A percentile compares a stretch with the other conserved stretches of the same genome.
These are phyloP conservation scores for Globisporangium polare DNA, from an alignment of 352 stramenopile species.

Conservation along the genomic window DNA sequence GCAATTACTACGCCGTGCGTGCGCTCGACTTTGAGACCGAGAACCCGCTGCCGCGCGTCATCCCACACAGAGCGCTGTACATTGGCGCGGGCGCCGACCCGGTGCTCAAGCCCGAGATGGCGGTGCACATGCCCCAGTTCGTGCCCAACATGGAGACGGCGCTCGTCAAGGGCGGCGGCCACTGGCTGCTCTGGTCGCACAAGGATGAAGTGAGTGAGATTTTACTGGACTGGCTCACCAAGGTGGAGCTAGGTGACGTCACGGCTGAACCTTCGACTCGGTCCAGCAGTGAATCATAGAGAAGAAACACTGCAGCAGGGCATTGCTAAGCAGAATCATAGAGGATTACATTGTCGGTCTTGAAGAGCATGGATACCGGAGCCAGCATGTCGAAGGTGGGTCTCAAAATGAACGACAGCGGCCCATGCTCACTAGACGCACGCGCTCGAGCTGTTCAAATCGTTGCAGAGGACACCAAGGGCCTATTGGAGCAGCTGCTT, in stretches of 20 bases:
- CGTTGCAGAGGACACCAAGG: not conserved
- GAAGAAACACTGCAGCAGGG: too few relatives aligned
- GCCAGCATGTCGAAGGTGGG: not conserved
- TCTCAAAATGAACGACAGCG: not conserved
- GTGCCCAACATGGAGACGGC: constrained; percentile 11
- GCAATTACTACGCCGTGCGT: constrained; percentile 36
- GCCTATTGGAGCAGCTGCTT: not conserved
- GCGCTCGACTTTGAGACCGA: constrained; percentile 43
- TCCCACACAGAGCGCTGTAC: constrained; percentile 40
- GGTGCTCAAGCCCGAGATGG: constrained; percentile 45
- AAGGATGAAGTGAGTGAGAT: constrained; percentile 9
- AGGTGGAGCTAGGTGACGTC: not conserved
- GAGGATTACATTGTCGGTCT: too few relatives aligned
- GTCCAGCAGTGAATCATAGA: too few relatives aligned
- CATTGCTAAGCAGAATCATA: too few relatives aligned
- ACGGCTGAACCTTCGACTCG: not conserved
- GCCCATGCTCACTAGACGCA: not conserved
- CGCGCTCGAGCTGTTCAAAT: not conserved
- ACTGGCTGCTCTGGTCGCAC: constrained; percentile 12
- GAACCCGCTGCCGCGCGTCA: constrained; percentile 23
- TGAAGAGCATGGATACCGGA: too few relatives aligned
- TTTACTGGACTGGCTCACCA: constrained; percentile 2
- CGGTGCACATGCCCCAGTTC: constrained; percentile 32
- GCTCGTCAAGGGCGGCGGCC: constrained; percentile 5
- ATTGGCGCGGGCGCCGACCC: constrained; percentile 33